A percentile compares a stretch with the other conserved stretches of the same genome.
Evolutionary conservation across 352 stramenopile genomes (phyloP).

Genomic region (Globisporangium solare): DNA sequence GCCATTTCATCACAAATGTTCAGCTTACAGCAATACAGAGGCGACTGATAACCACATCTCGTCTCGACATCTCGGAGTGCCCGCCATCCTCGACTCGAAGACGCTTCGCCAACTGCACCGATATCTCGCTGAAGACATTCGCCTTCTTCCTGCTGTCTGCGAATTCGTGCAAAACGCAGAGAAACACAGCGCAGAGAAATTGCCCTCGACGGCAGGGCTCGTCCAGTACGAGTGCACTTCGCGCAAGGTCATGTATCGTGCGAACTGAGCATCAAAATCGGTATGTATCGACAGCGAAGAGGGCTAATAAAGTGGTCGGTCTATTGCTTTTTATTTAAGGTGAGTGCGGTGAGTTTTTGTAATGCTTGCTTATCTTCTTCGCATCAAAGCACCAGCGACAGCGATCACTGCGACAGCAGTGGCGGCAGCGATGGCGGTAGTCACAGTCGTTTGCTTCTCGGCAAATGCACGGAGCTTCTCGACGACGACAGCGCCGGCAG

Average conservation of each 20-base stretch:
- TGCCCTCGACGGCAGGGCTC: neutral
- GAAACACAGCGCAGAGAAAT: neutral
- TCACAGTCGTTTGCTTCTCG: slow-evolving; percentile 6
- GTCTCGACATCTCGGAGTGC: too few relatives aligned
- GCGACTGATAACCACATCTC: too few relatives aligned
- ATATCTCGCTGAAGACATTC: slow-evolving; percentile 1
- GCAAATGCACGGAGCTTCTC: slow-evolving; percentile 6
- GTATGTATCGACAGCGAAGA: too few relatives aligned
- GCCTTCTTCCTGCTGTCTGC: neutral
- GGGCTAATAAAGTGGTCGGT: neutral
- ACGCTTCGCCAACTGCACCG: slow-evolving; percentile 8
- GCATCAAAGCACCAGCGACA: slow-evolving; percentile 7
- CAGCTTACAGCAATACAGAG: too few relatives aligned
- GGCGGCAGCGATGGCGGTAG: neutral
- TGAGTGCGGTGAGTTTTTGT: too few relatives aligned
- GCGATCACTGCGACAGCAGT: slow-evolving; percentile 4
- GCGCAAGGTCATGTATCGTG: slow-evolving; percentile 2
- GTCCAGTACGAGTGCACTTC: slow-evolving; percentile 10
- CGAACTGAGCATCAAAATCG: too few relatives aligned
- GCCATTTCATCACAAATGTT: slow-evolving; percentile 7
- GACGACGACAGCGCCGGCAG: slow-evolving; percentile 3
- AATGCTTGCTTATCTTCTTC: slow-evolving; percentile 5
- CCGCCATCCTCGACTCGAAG: neutral
- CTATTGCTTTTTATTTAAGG: slow-evolving; percentile 4
- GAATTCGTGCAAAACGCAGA: slow-evolving; percentile 3